Evolutionary conservation across 2,329 filamentous ascomycete species (phyloP).

Genomic region (Pyricularia pennisetigena): DNA sequence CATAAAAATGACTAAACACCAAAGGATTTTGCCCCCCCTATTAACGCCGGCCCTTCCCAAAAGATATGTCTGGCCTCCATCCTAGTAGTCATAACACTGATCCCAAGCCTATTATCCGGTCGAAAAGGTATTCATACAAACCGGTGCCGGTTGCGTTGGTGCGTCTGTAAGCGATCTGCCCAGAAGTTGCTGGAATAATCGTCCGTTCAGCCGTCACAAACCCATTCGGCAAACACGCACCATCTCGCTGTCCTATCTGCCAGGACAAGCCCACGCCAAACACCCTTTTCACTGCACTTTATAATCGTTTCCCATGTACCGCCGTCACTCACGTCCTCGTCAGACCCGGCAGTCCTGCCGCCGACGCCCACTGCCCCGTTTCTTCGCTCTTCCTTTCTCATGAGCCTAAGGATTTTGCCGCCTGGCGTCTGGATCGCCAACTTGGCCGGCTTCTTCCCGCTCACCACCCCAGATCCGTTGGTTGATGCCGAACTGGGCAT

Average conservation of each 20-base stretch:
- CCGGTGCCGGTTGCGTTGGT: neutral
- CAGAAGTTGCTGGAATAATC: neutral
- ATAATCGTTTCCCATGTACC: constrained; percentile 85
- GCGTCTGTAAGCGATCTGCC: neutral
- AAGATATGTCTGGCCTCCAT: neutral
- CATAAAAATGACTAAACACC: neutral
- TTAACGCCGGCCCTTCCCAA: neutral
- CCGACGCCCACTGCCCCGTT: constrained; percentile 37
- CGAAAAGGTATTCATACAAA: neutral
- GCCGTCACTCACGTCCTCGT: constrained; percentile 56
- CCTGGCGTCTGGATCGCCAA: constrained; percentile 88
- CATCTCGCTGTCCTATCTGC: constrained; percentile 76
- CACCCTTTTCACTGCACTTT: constrained; percentile 74
- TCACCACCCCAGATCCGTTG: constrained; percentile 32
- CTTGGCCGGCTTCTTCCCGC: constrained; percentile 80
- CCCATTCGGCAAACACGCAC: constrained; percentile 91
- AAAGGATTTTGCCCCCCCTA: neutral
- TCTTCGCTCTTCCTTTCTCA: constrained; percentile 61
- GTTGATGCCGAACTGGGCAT: constrained; percentile 39
- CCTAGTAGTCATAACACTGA: neutral
- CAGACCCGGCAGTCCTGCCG: constrained; percentile 17
- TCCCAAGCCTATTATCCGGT: neutral
- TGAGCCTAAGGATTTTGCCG: constrained; percentile 85
- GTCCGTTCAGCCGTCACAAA: constrained; percentile 32
- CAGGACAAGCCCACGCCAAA: constrained; percentile 73